A percentile compares a stretch with the other conserved stretches of the same genome.
Conservation (phyloP, 306 rosid species). For the Sphenostylis stenocarpa region DNA sequence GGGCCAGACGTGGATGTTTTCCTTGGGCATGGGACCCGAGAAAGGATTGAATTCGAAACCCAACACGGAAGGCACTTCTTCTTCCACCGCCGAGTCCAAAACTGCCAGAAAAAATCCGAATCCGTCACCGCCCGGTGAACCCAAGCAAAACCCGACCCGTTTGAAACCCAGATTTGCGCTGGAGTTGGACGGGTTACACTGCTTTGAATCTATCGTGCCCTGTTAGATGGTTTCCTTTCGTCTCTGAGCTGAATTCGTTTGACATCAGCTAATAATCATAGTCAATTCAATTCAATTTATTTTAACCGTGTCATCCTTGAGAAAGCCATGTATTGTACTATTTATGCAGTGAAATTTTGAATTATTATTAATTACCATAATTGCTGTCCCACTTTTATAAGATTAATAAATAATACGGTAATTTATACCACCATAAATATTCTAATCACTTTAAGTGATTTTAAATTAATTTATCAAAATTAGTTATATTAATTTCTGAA, state of each 20-base stretch:
- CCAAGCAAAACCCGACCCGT: slow-evolving; percentile 13
- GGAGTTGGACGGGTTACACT: slow-evolving; percentile 67
- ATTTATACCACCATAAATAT: too few relatives aligned
- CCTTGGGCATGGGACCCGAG: not conserved
- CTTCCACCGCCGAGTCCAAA: slow-evolving; percentile 28
- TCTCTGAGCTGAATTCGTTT: not conserved
- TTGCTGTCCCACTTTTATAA: not conserved
- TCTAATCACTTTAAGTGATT: too few relatives aligned
- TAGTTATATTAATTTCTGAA: too few relatives aligned
- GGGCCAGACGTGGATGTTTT: slow-evolving; percentile 24
- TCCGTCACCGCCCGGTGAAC: not conserved
- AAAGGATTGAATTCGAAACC: not conserved
- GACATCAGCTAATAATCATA: not conserved
- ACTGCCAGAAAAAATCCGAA: not conserved
- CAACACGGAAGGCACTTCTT: slow-evolving; percentile 12
- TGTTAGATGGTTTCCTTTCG: slow-evolving; percentile 8
- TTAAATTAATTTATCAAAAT: too few relatives aligned
- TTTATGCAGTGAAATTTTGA: not conserved
- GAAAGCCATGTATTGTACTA: not conserved
- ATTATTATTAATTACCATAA: not conserved
- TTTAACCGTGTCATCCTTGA: not conserved
- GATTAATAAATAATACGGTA: too few relatives aligned
- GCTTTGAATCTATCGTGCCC: slow-evolving; percentile 59
- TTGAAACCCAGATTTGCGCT: slow-evolving; percentile 52
- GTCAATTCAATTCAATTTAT: slow-evolving; percentile 15